Percentiles rank a stretch among this genome's conserved stretches.
phyloP scores from a whole-genome alignment of 2,329 filamentous ascomycete genomes.

The Exophiala lecanii-corni region DNA sequence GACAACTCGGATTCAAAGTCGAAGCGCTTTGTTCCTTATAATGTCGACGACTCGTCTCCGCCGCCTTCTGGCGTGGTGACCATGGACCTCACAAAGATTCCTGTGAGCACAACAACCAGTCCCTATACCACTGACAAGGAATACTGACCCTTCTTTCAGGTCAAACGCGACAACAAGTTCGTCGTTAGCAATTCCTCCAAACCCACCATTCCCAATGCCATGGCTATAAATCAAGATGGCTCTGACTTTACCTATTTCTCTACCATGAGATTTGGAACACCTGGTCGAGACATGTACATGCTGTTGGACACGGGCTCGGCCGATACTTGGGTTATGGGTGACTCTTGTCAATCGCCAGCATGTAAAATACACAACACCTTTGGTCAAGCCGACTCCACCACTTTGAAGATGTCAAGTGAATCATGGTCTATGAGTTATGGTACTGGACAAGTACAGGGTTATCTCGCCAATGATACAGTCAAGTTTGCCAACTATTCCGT shows the following conservation, averaged over 20 bases:
- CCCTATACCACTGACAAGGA: background rate
- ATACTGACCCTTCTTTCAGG: slow-evolving; percentile 16
- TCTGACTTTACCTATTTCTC: slow-evolving; percentile 53
- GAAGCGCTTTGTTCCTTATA: slow-evolving; percentile 34
- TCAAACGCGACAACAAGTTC: slow-evolving; percentile 47
- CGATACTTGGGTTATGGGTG: slow-evolving; percentile 80
- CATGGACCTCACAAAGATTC: slow-evolving; percentile 36
- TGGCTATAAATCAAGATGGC: slow-evolving; percentile 51
- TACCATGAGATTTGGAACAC: slow-evolving; percentile 46
- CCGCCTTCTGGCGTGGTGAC: slow-evolving; percentile 29
- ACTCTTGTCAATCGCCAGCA: slow-evolving; percentile 60
- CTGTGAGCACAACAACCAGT: slow-evolving; percentile 12
- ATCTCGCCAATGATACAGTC: slow-evolving; percentile 62
- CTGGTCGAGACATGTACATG: slow-evolving; percentile 49
- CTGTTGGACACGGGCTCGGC: slow-evolving; percentile 52
- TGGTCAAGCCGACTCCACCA: slow-evolving; percentile 60
- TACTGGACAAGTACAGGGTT: slow-evolving; percentile 67
- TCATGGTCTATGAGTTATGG: slow-evolving; percentile 70
- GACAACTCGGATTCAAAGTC: slow-evolving; percentile 19
- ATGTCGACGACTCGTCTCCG: slow-evolving; percentile 15
- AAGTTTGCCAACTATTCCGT: slow-evolving; percentile 62
- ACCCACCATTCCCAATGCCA: slow-evolving; percentile 42
- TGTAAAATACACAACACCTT: slow-evolving; percentile 69
- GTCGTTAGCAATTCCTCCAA: slow-evolving; percentile 38
- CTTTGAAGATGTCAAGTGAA: slow-evolving; percentile 51